Conservation (phyloP, 371 early-diverging fungal species). For the Thermomucor indicae-seudaticae region DNA sequence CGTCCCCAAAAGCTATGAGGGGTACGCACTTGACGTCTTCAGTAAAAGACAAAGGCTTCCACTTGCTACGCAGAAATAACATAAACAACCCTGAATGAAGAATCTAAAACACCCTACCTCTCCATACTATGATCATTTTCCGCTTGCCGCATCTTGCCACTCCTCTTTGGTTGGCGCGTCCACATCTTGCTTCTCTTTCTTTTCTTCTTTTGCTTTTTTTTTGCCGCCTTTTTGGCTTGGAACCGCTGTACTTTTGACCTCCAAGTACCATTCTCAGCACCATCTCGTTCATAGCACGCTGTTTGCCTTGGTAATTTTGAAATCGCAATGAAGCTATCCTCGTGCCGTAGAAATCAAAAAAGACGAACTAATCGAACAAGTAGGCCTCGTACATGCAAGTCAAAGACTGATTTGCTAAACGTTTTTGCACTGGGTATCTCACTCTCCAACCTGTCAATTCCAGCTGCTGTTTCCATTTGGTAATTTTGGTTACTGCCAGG, state of each 20-base stretch:
- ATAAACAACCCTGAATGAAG: neutral
- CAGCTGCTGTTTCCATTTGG: no score
- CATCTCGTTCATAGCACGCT: conserved; percentile 4
- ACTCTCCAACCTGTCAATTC: neutral
- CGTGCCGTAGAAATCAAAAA: neutral
- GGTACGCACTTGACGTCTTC: neutral
- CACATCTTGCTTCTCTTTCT: neutral
- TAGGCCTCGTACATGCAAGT: neutral
- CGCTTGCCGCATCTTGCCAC: no score
- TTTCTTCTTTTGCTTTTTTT: neutral
- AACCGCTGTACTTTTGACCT: conserved; percentile 1
- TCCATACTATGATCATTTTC: neutral
- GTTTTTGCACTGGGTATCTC: neutral
- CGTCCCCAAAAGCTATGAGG: neutral
- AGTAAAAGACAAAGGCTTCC: neutral
- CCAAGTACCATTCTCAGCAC: conserved; percentile 7
- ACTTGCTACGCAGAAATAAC: neutral
- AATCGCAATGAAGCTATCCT: conserved; percentile 1
- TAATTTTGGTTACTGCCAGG: neutral
- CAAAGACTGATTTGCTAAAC: neutral
- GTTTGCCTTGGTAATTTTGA: conserved; percentile 7
- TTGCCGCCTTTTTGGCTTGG: neutral
- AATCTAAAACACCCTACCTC: neutral
- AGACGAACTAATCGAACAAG: neutral
- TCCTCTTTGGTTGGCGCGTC: neutral